Evolutionary conservation across 148 eudicot species (phyloP).

Genomic region (Bassia scoparia): DNA sequence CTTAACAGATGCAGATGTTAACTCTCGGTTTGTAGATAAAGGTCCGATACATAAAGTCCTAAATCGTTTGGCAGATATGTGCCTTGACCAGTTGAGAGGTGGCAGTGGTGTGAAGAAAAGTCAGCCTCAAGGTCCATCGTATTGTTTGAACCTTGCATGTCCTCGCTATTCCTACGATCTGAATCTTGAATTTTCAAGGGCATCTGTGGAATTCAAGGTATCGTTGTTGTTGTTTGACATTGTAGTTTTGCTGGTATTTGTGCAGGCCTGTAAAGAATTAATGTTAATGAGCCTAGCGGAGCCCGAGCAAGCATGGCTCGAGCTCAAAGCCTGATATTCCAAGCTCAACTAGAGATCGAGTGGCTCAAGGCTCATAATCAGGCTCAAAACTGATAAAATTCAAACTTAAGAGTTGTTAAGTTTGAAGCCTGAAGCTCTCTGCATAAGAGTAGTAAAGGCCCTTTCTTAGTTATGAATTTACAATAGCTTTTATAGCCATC

Average conservation of each 20-base stretch:
- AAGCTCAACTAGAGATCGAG: background rate
- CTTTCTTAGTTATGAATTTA: too few relatives aligned
- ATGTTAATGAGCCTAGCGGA: too few relatives aligned
- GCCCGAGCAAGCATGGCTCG: background rate
- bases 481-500: too few relatives aligned
- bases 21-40: conserved; percentile 68
- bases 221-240: conserved; percentile 6
- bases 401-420: too few relatives aligned
- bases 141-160: conserved; percentile 71
- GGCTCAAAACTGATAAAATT: too few relatives aligned
- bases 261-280: background rate
- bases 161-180: conserved; percentile 62
- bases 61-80: conserved; percentile 53
- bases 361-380: too few relatives aligned
- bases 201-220: conserved; percentile 89
- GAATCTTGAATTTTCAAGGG: conserved; percentile 59
- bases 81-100: conserved; percentile 39
- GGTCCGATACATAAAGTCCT: conserved; percentile 85
- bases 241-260: conserved; percentile 7
- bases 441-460: too few relatives aligned
- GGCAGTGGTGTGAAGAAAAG: conserved; percentile 42
- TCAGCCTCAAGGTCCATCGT: conserved; percentile 47
- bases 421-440: too few relatives aligned
- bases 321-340: background rate
- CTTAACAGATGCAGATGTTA: conserved; percentile 58